These are phyloP conservation scores for Russula foetens DNA, from an alignment of 768 basidiomycete genomes.

Conservation along the genomic window DNA sequence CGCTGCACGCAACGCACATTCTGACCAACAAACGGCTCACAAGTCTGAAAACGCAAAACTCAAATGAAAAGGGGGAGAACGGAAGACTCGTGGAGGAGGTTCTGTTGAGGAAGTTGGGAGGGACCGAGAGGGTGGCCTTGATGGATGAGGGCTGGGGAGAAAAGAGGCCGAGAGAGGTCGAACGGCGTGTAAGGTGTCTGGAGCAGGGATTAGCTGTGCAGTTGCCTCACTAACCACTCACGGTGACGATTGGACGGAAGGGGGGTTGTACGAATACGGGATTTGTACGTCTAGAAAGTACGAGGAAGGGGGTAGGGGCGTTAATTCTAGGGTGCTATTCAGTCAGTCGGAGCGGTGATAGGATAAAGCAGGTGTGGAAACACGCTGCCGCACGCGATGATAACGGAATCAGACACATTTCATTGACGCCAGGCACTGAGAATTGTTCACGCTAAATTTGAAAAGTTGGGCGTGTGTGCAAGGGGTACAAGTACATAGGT, in stretches of 20 bases:
- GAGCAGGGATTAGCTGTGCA: background rate
- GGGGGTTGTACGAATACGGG: background rate
- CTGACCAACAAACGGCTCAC: background rate
- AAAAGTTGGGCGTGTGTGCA: background rate
- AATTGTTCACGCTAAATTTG: background rate
- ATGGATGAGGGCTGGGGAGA: background rate
- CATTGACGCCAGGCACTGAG: slow-evolving; percentile 10
- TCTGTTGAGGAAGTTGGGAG: background rate
- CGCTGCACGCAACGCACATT: background rate
- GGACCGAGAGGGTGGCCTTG: background rate
- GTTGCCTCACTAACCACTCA: background rate
- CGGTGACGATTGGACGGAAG: background rate
- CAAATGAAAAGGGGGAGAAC: background rate
- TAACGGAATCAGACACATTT: slow-evolving; percentile 9
- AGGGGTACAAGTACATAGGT: too few species aligned
- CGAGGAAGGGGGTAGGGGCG: background rate
- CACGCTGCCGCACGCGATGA: slow-evolving; percentile 16
- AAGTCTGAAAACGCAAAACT: background rate
- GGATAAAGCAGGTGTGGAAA: slow-evolving; percentile 3
- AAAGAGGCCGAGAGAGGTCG: background rate
- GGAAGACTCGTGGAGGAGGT: background rate
- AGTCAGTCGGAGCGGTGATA: background rate
- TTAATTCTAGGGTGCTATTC: slow-evolving; percentile 8
- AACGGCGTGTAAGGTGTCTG: background rate
- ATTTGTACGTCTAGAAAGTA: slow-evolving; percentile 2